phyloP scores from a whole-genome alignment of 345 rosid species.

The Citropsis articulata region DNA sequence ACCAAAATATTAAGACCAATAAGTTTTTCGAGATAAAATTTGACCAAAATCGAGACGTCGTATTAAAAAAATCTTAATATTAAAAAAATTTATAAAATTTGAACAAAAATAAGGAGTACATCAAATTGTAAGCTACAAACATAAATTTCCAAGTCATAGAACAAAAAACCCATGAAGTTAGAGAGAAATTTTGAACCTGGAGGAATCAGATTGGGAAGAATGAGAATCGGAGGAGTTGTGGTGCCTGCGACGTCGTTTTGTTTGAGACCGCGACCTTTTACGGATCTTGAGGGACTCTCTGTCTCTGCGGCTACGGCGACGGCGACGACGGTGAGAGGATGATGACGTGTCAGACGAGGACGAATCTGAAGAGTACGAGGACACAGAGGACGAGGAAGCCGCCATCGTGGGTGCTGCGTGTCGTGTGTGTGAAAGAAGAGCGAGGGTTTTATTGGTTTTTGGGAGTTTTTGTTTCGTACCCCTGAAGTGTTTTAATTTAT shows the following conservation, averaged over 20 bases:
- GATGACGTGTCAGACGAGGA: slow-evolving; percentile 54
- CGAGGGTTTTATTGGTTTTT: not conserved
- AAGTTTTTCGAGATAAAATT: not conserved
- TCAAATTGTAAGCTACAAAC: not conserved
- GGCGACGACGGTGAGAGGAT: slow-evolving; percentile 48
- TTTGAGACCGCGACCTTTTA: slow-evolving; percentile 52
- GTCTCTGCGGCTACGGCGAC: slow-evolving; percentile 41
- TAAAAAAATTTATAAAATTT: not conserved
- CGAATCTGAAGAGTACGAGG: slow-evolving; percentile 34
- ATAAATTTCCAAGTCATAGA: not conserved
- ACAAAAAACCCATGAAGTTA: not conserved
- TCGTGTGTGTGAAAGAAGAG: not conserved
- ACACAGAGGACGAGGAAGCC: slow-evolving; percentile 61
- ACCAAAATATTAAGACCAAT: not conserved
- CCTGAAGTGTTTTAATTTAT: no score
- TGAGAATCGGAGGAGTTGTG: slow-evolving; percentile 47
- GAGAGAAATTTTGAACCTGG: slow-evolving; percentile 14
- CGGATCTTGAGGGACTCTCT: slow-evolving; percentile 68
- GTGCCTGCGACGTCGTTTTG: slow-evolving; percentile 63
- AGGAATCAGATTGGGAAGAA: slow-evolving; percentile 52
- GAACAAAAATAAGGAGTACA: not conserved
- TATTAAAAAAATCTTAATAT: not conserved
- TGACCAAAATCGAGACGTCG: not conserved
- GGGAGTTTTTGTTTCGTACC: not conserved
- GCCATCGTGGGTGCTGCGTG: slow-evolving; percentile 43